Conservation (phyloP, 2,329 filamentous ascomycete species). For the Fusarium nematophilum region DNA sequence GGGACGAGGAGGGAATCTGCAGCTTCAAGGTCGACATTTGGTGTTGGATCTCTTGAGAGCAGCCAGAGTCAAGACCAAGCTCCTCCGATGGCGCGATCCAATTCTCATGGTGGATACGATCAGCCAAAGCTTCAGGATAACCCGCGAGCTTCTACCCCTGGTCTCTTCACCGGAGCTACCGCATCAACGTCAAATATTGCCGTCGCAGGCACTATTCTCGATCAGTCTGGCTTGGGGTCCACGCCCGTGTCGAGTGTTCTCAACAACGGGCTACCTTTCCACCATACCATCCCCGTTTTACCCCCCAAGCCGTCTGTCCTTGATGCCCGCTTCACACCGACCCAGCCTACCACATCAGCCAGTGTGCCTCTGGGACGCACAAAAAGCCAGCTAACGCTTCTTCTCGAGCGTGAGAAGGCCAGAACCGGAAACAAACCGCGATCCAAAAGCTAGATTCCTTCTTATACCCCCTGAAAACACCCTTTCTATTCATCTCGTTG, state of each 20-base stretch:
- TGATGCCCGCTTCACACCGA: conserved; percentile 59
- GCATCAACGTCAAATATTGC: conserved; percentile 56
- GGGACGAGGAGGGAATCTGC: conserved; percentile 35
- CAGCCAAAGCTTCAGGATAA: conserved; percentile 28
- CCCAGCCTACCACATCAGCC: conserved; percentile 58
- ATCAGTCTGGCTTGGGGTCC: conserved; percentile 49
- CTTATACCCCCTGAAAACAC: conserved; percentile 17
- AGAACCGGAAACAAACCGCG: conserved; percentile 45
- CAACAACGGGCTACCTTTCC: conserved; percentile 30
- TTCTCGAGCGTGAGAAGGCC: conserved; percentile 65
- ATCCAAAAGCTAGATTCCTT: conserved; percentile 41
- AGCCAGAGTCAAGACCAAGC: conserved; percentile 26
- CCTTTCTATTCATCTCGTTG: neutral
- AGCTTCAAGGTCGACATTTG: conserved; percentile 37
- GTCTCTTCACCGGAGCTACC: conserved; percentile 50
- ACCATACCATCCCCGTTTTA: conserved; percentile 41
- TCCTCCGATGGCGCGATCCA: conserved; percentile 48
- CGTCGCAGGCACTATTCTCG: conserved; percentile 58
- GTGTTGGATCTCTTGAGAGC: conserved; percentile 38
- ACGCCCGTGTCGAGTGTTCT: conserved; percentile 44
- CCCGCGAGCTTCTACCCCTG: conserved; percentile 31
- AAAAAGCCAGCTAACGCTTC: conserved; percentile 69
- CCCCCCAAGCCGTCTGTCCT: conserved; percentile 43
- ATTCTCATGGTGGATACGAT: conserved; percentile 47
- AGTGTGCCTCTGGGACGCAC: conserved; percentile 65